Percentiles rank a stretch among this genome's conserved stretches.
Evolutionary conservation across 2,329 filamentous ascomycete species (phyloP).

Genomic region (Aspergillus hortae): DNA sequence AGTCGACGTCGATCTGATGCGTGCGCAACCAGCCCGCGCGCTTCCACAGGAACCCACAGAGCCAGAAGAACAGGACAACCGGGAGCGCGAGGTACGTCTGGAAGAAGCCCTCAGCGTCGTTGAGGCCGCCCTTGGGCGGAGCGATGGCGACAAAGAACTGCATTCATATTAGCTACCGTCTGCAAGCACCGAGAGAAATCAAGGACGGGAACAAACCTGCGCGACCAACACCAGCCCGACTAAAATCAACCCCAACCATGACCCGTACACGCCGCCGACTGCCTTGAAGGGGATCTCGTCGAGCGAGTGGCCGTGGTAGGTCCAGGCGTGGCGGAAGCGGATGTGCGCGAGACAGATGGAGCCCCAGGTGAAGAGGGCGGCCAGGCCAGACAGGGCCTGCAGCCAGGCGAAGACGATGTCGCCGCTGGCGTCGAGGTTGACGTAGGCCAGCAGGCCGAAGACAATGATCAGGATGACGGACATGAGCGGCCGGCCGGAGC

Average conservation of each 20-base stretch:
- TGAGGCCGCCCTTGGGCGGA: slow-evolving; percentile 15
- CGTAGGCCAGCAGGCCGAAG: slow-evolving; percentile 41
- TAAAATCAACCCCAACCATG: slow-evolving; percentile 58
- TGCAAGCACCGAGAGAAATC: too few species aligned
- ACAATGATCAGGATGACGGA: slow-evolving; percentile 39
- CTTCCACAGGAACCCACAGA: slow-evolving; percentile 60
- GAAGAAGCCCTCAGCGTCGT: slow-evolving; percentile 44
- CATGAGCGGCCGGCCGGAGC: slow-evolving; percentile 42
- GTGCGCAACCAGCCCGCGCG: slow-evolving; percentile 56
- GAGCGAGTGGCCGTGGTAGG: slow-evolving; percentile 53
- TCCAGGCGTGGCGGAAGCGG: slow-evolving; percentile 63
- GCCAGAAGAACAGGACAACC: slow-evolving; percentile 33
- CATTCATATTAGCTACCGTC: neutral
- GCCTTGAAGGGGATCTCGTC: slow-evolving; percentile 65
- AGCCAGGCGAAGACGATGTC: slow-evolving; percentile 61
- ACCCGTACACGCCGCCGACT: slow-evolving; percentile 58
- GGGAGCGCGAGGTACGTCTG: slow-evolving; percentile 46
- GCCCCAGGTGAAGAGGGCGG: slow-evolving; percentile 63
- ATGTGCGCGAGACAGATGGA: slow-evolving; percentile 66
- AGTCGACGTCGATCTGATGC: slow-evolving; percentile 64
- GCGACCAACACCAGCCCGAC: slow-evolving; percentile 53
- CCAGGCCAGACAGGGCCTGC: slow-evolving; percentile 60
- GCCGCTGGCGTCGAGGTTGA: slow-evolving; percentile 44
- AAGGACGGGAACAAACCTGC: slow-evolving; percentile 6
- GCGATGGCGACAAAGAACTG: slow-evolving; percentile 36